Evolutionary conservation across 1,139 yeast species (phyloP), one percentile per base, ranked within the genome.

Genomic region (Debaryomyces singareniensis): DNA sequence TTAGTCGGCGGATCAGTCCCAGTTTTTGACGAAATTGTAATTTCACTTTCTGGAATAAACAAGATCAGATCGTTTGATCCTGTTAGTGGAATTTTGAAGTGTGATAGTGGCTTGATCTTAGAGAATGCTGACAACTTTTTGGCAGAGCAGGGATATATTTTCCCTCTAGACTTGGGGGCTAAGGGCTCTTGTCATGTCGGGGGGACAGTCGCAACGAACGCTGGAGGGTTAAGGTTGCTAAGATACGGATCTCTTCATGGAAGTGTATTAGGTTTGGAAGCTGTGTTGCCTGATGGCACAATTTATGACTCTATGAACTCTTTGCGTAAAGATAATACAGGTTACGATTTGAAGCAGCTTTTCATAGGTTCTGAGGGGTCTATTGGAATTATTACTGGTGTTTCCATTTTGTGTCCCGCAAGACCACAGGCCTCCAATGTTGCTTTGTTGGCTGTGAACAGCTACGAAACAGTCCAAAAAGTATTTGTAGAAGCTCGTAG

Each of bases 111-210:
- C 40, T 78, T 87, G 23, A 80, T 89, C 34, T 66, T 89, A 47
- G 96, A 89, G 55, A 74, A 66, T 40, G 96, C 96, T 6, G 96
- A 89, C 57, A 72, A 71, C 39, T 85, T 57, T 49, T 62, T 91
- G 36, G 78, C 82, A 14, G 95, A 86, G 38, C 62, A 75, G 15
- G 95, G 94, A 3, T 84, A 82, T 57, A 83, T 89, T 33, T 89
- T 89, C 71, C 98, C 98, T 15, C 67, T 89, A 29, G 98, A 89
- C 52, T 65, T 89, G 37, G 98, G 98, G 31, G 97, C 98, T 28
- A 89, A 89, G 60, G 98, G 98, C 12, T 86, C 96, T 3, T 89
- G 98, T 55, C 95, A 86, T 45, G 81, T 89, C 39, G 97, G 97
- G 41, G 98, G 97, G 37, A 85, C 80, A 35, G 94, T 86, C 24